A percentile compares a stretch with the other conserved stretches of the same genome.
Evolutionary conservation across 2,329 filamentous ascomycete genomes (phyloP).

Genomic region (Colletotrichum eleusines): DNA sequence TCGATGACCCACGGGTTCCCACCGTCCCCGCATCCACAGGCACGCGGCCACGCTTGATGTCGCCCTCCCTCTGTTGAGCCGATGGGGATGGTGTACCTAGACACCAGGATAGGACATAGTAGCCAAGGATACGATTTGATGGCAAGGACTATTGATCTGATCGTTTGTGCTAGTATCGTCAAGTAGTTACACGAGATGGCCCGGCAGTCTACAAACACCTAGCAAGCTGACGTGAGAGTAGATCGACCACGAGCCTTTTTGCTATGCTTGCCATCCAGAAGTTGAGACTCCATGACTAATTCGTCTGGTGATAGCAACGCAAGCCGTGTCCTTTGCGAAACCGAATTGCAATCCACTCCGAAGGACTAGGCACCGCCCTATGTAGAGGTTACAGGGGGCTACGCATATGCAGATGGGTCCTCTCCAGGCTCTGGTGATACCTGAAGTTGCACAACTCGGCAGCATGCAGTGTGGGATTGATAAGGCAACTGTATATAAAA

Average conservation of each 20-base stretch:
- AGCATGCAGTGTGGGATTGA: slow-evolving; percentile 26
- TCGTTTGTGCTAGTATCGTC: background rate
- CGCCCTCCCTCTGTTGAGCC: background rate
- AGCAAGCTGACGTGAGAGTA: slow-evolving; percentile 34
- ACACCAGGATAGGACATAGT: background rate
- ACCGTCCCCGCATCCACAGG: background rate
- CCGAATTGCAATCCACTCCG: background rate
- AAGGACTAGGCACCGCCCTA: background rate
- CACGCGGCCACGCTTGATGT: background rate
- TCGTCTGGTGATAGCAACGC: background rate
- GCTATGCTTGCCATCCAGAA: background rate
- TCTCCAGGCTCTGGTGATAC: slow-evolving; percentile 1
- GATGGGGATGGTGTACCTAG: background rate
- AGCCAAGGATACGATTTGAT: background rate
- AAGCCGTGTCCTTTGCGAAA: background rate
- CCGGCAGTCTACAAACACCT: background rate
- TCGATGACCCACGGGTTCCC: background rate
- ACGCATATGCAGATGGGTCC: slow-evolving; percentile 11
- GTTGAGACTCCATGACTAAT: background rate
- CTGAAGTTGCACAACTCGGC: slow-evolving; percentile 8
- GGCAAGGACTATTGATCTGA: background rate
- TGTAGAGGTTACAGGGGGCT: slow-evolving; percentile 1
- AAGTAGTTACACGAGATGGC: background rate
- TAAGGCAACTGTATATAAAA: background rate
- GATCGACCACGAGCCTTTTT: slow-evolving; percentile 4